Base-by-base conservation (phyloP, 2,329 filamentous ascomycete genomes). In the Apiospora kogelbergensis region DNA sequence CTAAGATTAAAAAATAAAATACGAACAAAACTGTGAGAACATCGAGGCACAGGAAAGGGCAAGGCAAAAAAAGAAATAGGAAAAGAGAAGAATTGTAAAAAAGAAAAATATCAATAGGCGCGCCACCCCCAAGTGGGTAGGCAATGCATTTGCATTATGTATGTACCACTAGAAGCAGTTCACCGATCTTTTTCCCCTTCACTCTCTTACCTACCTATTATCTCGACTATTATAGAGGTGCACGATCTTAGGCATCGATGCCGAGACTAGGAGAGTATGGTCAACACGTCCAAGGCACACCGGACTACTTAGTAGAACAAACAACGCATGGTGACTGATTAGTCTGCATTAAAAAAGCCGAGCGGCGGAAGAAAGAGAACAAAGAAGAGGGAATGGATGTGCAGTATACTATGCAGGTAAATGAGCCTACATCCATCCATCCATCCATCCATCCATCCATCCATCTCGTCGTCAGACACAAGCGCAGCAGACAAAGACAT, bases 241-340 rank as follows among this genome's bases (percentile, higher is more conserved):
- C 63, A 17, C 40, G 22, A 33, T 65, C n/a, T 45, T 26, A 44
- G 63, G 37, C 63, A 65, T 65, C 40, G 40, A 65, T 65, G 63
- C 26, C 26, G 22, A 53, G 46, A 53, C n/a, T 24, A 15, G 4
- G 13, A 13, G n/a, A 48, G 45, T n/a, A n/a, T 48, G 10, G 45
- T 24, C 45, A 24, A 30, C 9, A 33, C n/a, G 17, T 26, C 10
- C 53, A 30, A 22, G 53, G 53, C 9, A 30, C 11, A 37, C 53
- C 30, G 17, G 53, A 60, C 30, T 13, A n/a, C n/a, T n/a, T n/a
- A n/a, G n/a, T n/a, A 60, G 30, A 37, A 33, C 48, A 13, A 20
- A 24, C 46, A 26, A 26, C 48, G 48, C 48, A 57, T 20, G 17
- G 6, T 33, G 20, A 10, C 26, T 17, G 26, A 33, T 30, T 17